Percentiles rank a stretch among this genome's conserved stretches.
phyloP scores from a whole-genome alignment of 2,329 filamentous ascomycete species.

The Fusarium humuli region DNA sequence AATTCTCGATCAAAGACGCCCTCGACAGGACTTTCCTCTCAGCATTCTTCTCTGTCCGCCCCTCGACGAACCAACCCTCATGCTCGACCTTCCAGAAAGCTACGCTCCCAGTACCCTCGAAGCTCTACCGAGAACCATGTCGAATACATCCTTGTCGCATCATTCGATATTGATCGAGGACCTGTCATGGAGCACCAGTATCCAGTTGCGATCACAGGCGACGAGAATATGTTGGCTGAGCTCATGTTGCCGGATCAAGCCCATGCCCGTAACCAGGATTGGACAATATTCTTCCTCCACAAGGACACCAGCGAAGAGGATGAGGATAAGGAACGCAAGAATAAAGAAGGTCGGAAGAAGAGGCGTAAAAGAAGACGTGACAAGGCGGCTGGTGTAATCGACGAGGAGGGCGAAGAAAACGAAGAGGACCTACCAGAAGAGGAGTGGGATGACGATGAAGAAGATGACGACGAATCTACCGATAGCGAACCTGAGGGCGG shows the following conservation, averaged over 20 bases:
- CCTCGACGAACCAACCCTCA: conserved; percentile 63
- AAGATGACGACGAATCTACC: conserved; percentile 62
- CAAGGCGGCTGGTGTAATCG: conserved; percentile 60
- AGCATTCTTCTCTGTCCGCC: conserved; percentile 70
- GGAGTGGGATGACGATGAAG: conserved; percentile 62
- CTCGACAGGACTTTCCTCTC: conserved; percentile 69
- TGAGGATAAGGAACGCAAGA: conserved; percentile 76
- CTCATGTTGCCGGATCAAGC: conserved; percentile 98
- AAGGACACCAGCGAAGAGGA: conserved; percentile 90
- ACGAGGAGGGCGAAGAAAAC: conserved; percentile 57
- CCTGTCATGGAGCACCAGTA: conserved; percentile 99
- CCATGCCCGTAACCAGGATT: conserved; percentile 93
- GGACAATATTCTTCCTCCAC: conserved; percentile 99
- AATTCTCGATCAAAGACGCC: conserved; percentile 71
- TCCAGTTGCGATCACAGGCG: conserved; percentile 91
- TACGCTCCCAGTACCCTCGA: conserved; percentile 82
- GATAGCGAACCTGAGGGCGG: conserved; percentile 75
- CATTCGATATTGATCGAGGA: conserved; percentile 95
- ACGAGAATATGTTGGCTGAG: conserved; percentile 98
- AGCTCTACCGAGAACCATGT: conserved; percentile 88
- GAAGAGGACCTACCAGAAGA: conserved; percentile 60
- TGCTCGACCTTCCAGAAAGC: conserved; percentile 64
- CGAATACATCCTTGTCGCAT: conserved; percentile 97
- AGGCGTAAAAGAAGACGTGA: conserved; percentile 65
- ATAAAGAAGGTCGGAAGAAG: conserved; percentile 65